Base-by-base conservation (phyloP, 2,329 filamentous ascomycete species). In the Pseudonectria buxi region DNA sequence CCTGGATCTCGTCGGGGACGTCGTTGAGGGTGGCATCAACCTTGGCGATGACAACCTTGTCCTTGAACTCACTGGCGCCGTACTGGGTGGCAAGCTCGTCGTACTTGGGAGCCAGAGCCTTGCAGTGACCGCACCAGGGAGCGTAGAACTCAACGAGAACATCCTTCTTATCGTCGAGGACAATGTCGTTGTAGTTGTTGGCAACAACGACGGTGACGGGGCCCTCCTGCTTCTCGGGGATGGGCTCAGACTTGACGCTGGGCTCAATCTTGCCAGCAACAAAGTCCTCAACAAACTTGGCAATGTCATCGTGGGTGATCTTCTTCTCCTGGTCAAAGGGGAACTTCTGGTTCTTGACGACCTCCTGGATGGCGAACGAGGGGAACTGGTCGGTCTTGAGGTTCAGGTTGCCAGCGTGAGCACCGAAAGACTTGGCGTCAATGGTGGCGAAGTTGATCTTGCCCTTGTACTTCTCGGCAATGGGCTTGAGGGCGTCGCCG, bases 61-160 rank as follows among this genome's bases (percentile, higher is more conserved):
- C 74, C 64, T 85, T 84, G 67, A 81, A 83, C 52, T 85, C 81
- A 71, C 83, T 72, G 78, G 78, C 65, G 77, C 78, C 72, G 69
- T 87, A 95, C 40, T 79, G 72, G 41, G 73, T 65, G 37, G 78
- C 92, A 40, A 98, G 84, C 64, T 95, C 86, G 46, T 98, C 92
- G 66, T 95, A 98, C 65, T 95, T 83, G 56, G 92, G 92, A 38
- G 92, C 90, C 44, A 98, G 83, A 65, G 80, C 89, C 79, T 96
- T 96, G 86, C 92, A 98, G 79, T 98, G 92, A 54, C 92, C 92
- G 64, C 92, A 98, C 92, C 92, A 98, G 47, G 92, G 92, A 41
- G 92, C 92, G 71, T 98, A 98, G 73, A 95, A 96, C 74, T 98
- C 92, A 47, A 98, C 69, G 50, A 98, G 78, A 40, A 98, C 92